A percentile compares a stretch with the other conserved stretches of the same genome.
Conservation (phyloP, 345 rosid species). For the Eucalyptus polybractea region DNA sequence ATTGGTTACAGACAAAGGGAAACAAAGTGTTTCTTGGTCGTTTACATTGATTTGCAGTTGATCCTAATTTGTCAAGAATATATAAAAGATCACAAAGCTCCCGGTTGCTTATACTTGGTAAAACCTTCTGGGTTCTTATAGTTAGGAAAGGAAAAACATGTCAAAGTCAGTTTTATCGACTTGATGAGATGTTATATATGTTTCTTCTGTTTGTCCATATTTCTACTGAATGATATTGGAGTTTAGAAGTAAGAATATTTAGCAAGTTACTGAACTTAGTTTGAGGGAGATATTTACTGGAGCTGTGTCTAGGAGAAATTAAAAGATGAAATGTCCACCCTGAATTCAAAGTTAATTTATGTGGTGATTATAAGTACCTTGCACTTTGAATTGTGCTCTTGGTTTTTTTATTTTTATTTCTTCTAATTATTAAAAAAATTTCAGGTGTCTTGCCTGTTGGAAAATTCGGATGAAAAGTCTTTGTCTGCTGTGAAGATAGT, state of each 20-base stretch:
- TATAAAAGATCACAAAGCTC: no score
- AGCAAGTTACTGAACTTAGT: neutral
- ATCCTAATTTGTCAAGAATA: no score
- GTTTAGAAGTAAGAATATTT: neutral
- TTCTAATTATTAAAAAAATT: neutral
- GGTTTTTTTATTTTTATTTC: neutral
- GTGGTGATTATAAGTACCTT: neutral
- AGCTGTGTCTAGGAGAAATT: neutral
- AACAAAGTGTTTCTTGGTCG: neutral
- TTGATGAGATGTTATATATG: neutral
- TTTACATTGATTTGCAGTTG: neutral
- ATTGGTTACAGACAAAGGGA: neutral
- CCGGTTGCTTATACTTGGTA: neutral
- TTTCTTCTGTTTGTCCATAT: neutral
- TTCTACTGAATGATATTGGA: neutral
- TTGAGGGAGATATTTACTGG: neutral
- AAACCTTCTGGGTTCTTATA: neutral
- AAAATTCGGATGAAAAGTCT: conserved; percentile 21
- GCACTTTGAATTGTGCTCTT: neutral
- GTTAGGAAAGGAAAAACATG: neutral
- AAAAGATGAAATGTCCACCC: neutral
- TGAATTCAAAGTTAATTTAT: neutral
- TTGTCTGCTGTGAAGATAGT: conserved; percentile 34
- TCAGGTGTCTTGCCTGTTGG: conserved; percentile 66
- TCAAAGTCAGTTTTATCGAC: neutral